These are phyloP conservation scores for Chlamydomonas asymmetrica DNA, from an alignment of 139 green algal species.

Conservation along the genomic window DNA sequence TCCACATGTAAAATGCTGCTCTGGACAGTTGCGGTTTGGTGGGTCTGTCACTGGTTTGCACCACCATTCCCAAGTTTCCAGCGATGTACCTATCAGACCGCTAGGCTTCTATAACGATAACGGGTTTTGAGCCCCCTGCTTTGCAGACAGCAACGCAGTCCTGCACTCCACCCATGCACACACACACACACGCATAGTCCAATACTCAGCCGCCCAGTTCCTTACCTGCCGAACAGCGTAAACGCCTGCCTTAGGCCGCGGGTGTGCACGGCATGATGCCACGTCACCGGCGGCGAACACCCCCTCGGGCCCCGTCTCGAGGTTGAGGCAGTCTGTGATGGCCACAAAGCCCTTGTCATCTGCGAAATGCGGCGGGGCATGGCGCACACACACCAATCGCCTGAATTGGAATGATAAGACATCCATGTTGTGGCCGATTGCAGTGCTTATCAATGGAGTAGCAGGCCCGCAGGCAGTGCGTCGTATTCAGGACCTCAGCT, in stretches of 20 bases:
- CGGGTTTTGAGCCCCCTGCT: not conserved
- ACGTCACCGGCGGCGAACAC: constrained; percentile 95
- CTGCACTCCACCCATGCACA: not conserved
- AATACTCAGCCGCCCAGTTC: not conserved
- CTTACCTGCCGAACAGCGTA: constrained; percentile 90
- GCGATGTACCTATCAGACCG: not conserved
- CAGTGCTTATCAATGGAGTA: no score
- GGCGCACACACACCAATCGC: constrained; percentile 22
- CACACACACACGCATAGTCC: not conserved
- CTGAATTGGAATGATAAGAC: no score
- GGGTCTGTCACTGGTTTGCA: not conserved
- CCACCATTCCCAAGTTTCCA: not conserved
- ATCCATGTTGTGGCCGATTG: no score
- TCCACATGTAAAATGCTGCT: not conserved
- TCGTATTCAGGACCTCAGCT: no score
- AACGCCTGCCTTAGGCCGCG: constrained; percentile 95
- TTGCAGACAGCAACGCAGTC: not conserved
- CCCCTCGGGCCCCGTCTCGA: constrained; percentile 47
- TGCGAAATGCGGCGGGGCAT: no score
- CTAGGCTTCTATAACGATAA: not conserved
- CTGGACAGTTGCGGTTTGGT: no score
- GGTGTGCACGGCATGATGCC: constrained; percentile 65
- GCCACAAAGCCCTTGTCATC: constrained; percentile 80
- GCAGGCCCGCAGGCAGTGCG: no score
- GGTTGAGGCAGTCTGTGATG: constrained; percentile 74